These are phyloP conservation scores for Sugiyamaella marilandica DNA, from an alignment of 805 yeast species.

Conservation along the genomic window DNA sequence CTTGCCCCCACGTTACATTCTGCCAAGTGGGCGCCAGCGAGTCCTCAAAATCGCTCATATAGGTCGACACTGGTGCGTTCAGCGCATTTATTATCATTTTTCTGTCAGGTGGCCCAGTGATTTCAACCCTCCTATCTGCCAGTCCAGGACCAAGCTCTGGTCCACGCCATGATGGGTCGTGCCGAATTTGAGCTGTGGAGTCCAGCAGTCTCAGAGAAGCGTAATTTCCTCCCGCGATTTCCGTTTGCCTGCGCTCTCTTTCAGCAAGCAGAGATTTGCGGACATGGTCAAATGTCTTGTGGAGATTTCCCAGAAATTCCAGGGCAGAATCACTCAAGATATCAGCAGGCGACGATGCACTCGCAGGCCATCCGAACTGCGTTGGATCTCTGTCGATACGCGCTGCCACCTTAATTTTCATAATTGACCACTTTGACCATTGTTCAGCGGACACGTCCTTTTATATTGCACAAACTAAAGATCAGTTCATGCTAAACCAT, in stretches of 20 bases:
- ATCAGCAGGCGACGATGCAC: slow-evolving; percentile 39
- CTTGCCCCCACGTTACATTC: slow-evolving; percentile 62
- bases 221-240: slow-evolving; percentile 50
- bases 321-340: slow-evolving; percentile 57
- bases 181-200: slow-evolving; percentile 46
- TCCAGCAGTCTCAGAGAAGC: slow-evolving; percentile 24
- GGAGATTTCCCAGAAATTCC: slow-evolving; percentile 58
- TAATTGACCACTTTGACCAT: not conserved
- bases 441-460: no score
- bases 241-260: slow-evolving; percentile 49
- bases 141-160: slow-evolving; percentile 63
- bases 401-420: slow-evolving; percentile 8
- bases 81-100: slow-evolving; percentile 70
- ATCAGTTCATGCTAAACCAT: no score
- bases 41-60: slow-evolving; percentile 73
- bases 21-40: slow-evolving; percentile 66
- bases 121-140: slow-evolving; percentile 63
- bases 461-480: no score
- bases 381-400: not conserved
- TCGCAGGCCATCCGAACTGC: not conserved
- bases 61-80: slow-evolving; percentile 61
- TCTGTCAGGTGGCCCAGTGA: slow-evolving; percentile 70
- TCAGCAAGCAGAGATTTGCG: slow-evolving; percentile 51
- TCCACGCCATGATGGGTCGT: slow-evolving; percentile 63
- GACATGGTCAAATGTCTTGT: slow-evolving; percentile 52